Conservation (phyloP, 2,329 filamentous ascomycete species). For the Trichoderma aggressivum region DNA sequence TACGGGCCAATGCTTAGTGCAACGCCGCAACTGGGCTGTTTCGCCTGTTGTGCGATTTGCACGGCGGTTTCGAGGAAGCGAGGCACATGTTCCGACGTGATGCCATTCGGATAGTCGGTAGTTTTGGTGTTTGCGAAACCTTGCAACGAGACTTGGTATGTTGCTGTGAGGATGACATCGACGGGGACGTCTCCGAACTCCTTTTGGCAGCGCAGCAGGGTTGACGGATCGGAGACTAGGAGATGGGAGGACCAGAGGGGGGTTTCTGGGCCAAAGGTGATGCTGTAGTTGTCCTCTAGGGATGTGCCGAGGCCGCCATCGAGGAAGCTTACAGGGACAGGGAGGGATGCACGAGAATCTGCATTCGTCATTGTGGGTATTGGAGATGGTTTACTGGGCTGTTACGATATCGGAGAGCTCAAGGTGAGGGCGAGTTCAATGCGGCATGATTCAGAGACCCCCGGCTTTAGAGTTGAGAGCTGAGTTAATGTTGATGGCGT, state of each 20-base stretch:
- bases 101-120: constrained; percentile 40
- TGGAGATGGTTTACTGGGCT: neutral
- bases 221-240: constrained; percentile 51
- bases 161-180: constrained; percentile 64
- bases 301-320: constrained; percentile 68
- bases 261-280: constrained; percentile 49
- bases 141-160: constrained; percentile 60
- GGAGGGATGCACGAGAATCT: neutral
- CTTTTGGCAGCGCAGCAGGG: constrained; percentile 52
- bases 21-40: constrained; percentile 33
- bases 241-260: constrained; percentile 68
- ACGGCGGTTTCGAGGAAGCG: constrained; percentile 44
- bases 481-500: neutral
- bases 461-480: neutral
- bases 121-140: constrained; percentile 53
- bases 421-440: neutral
- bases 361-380: neutral
- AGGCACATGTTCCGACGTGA: constrained; percentile 38
- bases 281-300: constrained; percentile 54
- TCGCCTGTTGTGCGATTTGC: constrained; percentile 39
- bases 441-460: too few species aligned
- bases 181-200: constrained; percentile 55
- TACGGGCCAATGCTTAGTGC: constrained; percentile 65
- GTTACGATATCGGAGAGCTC: neutral
- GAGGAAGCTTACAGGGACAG: constrained; percentile 47